Percentiles rank a stretch among this genome's conserved stretches.
These are phyloP conservation scores for Perkinsela sp. DNA, from an alignment of 208 protist species.

Conservation along the genomic window DNA sequence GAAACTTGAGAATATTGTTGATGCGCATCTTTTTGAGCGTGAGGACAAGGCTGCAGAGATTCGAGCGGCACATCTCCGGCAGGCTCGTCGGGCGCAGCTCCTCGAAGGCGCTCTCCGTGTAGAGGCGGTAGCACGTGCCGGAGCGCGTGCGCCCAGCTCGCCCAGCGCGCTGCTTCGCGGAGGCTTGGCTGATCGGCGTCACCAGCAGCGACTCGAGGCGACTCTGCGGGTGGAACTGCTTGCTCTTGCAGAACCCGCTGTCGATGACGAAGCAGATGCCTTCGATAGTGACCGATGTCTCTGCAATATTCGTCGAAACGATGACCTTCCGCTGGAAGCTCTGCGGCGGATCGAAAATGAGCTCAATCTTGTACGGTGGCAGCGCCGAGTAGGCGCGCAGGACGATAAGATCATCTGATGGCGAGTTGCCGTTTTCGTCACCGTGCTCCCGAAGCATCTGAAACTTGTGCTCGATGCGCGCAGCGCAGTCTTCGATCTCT, in stretches of 20 bases:
- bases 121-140: conserved; percentile 86
- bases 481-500: conserved; percentile 93
- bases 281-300: conserved; percentile 97
- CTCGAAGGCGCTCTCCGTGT: conserved; percentile 78
- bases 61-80: conserved; percentile 93
- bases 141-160: conserved; percentile 78
- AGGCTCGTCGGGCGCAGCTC: conserved; percentile 79
- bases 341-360: conserved; percentile 87
- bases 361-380: conserved; percentile 87
- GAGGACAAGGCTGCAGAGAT: conserved; percentile 85
- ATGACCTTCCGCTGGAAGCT: conserved; percentile 75
- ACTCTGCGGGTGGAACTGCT: conserved; percentile 77
- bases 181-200: conserved; percentile 83
- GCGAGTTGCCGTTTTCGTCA: conserved; percentile 11
- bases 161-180: conserved; percentile 79
- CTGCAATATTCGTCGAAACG: conserved; percentile 98
- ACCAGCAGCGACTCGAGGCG: conserved; percentile 88
- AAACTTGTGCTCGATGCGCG: conserved; percentile 76
- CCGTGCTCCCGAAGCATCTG: conserved; percentile 21
- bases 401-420: conserved; percentile 76
- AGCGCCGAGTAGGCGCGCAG: conserved; percentile 91
- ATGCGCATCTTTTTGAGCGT: conserved; percentile 92
- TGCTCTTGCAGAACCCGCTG: conserved; percentile 91
- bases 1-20: conserved; percentile 79
- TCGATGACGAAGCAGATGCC: conserved; percentile 93